A percentile compares a stretch with the other conserved stretches of the same genome.
Conservation (phyloP, 768 basidiomycete genomes). For the Leccinum truebloodii region DNA sequence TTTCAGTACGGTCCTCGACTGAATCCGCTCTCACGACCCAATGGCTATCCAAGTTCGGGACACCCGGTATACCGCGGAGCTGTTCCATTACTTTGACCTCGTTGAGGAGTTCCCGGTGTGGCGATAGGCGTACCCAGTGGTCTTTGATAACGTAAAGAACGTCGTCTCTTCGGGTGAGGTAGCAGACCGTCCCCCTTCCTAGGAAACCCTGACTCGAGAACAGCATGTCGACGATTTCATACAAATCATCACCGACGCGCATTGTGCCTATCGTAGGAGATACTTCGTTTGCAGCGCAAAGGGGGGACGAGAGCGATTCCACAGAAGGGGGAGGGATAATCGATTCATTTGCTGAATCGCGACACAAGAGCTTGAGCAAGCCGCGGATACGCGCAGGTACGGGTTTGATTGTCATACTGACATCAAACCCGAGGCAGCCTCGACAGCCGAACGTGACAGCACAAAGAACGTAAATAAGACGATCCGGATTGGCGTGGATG, state of each 20-base stretch:
- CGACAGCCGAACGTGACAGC: too few species aligned
- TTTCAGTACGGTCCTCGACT: background rate
- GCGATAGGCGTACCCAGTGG: background rate
- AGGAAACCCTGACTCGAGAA: background rate
- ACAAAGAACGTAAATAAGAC: too few species aligned
- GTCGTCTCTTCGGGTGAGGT: background rate
- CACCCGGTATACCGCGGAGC: background rate
- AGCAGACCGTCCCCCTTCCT: background rate
- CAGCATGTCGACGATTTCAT: background rate
- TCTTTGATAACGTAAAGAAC: background rate
- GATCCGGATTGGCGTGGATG: too few species aligned
- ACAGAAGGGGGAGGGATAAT: too few species aligned
- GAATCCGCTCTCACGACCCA: background rate
- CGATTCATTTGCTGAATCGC: too few species aligned
- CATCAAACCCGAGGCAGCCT: too few species aligned
- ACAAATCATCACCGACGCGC: background rate
- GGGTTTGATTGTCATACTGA: too few species aligned
- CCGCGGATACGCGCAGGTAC: too few species aligned
- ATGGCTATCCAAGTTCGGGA: background rate
- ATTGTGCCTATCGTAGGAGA: background rate
- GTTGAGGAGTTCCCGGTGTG: background rate
- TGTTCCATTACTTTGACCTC: background rate
- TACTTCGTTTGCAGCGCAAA: too few species aligned
- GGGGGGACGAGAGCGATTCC: too few species aligned
- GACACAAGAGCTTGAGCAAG: too few species aligned